phyloP scores from a whole-genome alignment of 1,139 yeast species.

The Lizanozyma gosingica region DNA sequence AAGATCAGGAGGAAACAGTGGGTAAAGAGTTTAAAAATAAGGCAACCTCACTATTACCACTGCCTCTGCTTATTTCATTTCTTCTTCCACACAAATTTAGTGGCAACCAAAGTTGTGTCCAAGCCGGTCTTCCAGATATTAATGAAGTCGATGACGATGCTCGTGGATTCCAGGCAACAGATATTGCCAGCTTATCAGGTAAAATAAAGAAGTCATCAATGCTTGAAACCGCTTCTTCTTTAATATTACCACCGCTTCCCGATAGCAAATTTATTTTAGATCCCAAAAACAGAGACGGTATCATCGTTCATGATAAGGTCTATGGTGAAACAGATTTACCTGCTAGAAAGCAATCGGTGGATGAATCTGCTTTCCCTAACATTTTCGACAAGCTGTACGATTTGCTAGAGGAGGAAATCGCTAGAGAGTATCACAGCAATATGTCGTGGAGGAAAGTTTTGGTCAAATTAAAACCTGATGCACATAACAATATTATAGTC shows the following conservation, averaged over 20 bases:
- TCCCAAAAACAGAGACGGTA: slow-evolving; percentile 45
- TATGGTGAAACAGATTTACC: slow-evolving; percentile 65
- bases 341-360: slow-evolving; percentile 15
- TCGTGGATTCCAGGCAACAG: neutral
- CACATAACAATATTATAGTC: slow-evolving; percentile 89
- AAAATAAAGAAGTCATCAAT: slow-evolving; percentile 48
- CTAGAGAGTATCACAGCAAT: slow-evolving; percentile 77
- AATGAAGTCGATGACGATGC: neutral
- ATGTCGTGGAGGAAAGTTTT: slow-evolving; percentile 91
- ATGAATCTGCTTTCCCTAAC: neutral
- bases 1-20: slow-evolving; percentile 9
- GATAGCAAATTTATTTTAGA: slow-evolving; percentile 60
- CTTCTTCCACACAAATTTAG: neutral
- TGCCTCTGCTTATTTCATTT: neutral
- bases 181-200: neutral
- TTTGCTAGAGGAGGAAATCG: slow-evolving; percentile 67
- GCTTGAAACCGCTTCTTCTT: slow-evolving; percentile 72
- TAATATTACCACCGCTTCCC: slow-evolving; percentile 84
- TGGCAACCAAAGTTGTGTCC: neutral
- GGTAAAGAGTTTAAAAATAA: slow-evolving; percentile 6
- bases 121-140: neutral
- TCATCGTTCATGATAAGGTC: slow-evolving; percentile 72
- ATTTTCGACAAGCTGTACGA: neutral
- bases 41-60: slow-evolving; percentile 1
- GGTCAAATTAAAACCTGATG: slow-evolving; percentile 82